Evolutionary conservation across 75 land plant genomes (phyloP).

Genomic region (Azolla pinnata): DNA sequence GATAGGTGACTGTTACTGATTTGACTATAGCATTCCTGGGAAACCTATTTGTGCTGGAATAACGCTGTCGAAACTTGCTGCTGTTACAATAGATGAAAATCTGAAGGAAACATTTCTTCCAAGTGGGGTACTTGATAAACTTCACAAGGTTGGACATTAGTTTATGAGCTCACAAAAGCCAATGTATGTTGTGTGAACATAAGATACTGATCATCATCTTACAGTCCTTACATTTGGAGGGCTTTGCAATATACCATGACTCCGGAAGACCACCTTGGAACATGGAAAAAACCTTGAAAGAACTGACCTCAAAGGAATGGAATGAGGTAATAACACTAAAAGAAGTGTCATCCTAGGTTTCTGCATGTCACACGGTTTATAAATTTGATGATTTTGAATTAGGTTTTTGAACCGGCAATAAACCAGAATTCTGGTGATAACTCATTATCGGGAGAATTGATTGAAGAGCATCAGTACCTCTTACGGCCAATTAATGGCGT

Average conservation of each 20-base stretch:
- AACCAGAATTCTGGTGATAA: conserved; percentile 21
- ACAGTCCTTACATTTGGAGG: conserved; percentile 77
- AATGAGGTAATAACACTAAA: conserved; percentile 53
- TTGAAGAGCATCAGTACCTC: conserved; percentile 56
- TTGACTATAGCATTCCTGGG: conserved; percentile 61
- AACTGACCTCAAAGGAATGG: conserved; percentile 76
- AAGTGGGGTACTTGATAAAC: conserved; percentile 89
- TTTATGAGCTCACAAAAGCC: too few relatives aligned
- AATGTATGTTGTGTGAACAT: too few relatives aligned
- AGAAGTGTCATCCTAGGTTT: too few relatives aligned
- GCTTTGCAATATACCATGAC: conserved; percentile 86
- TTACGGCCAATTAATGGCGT: conserved; percentile 80
- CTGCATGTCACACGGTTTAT: too few relatives aligned
- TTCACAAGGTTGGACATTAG: conserved; percentile 55
- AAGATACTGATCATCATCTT: too few relatives aligned
- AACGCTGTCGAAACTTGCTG: conserved; percentile 86
- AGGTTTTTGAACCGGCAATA: conserved; percentile 92
- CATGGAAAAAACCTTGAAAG: conserved; percentile 60
- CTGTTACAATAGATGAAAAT: conserved; percentile 86
- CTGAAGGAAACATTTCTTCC: conserved; percentile 91
- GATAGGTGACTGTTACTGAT: neutral
- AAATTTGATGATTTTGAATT: conserved; percentile 2
- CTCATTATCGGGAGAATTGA: conserved; percentile 28
- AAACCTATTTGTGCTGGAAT: conserved; percentile 84
- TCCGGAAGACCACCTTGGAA: conserved; percentile 63